Conservation (phyloP, 441 rosid species). For the Gossypium schwendimanii region DNA sequence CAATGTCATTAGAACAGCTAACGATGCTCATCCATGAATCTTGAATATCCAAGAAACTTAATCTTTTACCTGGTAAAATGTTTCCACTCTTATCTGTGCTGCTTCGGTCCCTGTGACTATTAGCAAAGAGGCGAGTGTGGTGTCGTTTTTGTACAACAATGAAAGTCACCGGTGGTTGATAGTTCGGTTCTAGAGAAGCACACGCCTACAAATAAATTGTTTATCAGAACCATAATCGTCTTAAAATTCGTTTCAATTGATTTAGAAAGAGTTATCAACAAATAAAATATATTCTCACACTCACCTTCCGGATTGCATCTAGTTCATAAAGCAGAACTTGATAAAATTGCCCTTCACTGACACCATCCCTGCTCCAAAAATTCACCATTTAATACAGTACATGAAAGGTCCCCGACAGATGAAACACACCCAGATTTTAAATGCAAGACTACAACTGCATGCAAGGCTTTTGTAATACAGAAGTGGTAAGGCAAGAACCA, state of each 20-base stretch:
- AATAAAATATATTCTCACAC: background rate
- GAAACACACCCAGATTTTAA: background rate
- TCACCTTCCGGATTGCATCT: slow-evolving; percentile 92
- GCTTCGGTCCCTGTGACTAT: slow-evolving; percentile 81
- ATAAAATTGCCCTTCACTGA: slow-evolving; percentile 96
- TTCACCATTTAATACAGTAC: background rate
- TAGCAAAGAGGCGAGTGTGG: slow-evolving; percentile 86
- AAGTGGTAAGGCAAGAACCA: background rate
- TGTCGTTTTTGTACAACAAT: slow-evolving; percentile 92
- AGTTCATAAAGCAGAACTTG: slow-evolving; percentile 89
- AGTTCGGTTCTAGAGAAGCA: slow-evolving; percentile 91
- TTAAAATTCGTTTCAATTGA: background rate
- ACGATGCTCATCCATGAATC: background rate
- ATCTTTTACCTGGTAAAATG: slow-evolving; percentile 66
- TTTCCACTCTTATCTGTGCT: slow-evolving; percentile 89
- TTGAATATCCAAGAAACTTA: background rate
- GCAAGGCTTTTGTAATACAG: background rate
- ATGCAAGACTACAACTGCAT: background rate
- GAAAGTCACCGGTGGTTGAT: slow-evolving; percentile 94
- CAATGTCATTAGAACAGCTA: background rate
- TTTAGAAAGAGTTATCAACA: background rate
- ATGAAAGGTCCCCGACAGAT: background rate
- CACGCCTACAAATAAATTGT: slow-evolving; percentile 54
- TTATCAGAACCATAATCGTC: background rate
- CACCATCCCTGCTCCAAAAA: slow-evolving; percentile 69